These are phyloP conservation scores for Wickerhamomyces queroliae DNA, from an alignment of 805 yeast genomes.

Conservation along the genomic window DNA sequence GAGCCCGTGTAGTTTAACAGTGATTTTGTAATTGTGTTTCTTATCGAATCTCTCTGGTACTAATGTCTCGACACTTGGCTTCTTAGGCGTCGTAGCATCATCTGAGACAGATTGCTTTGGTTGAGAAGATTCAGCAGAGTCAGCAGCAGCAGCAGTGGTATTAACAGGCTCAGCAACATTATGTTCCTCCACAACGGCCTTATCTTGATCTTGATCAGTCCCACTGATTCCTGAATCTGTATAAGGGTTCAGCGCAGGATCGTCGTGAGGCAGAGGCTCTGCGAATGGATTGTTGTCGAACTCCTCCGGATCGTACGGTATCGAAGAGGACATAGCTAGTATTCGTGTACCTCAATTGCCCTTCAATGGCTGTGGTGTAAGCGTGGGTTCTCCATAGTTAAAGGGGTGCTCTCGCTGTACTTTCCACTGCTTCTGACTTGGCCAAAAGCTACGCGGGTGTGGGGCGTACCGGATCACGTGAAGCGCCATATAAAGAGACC, in stretches of 20 bases:
- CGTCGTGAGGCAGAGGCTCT: conserved; percentile 28
- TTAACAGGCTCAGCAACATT: not conserved
- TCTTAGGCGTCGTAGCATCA: no score
- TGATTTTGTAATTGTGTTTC: conserved; percentile 33
- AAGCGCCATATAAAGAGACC: no score
- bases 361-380: not conserved
- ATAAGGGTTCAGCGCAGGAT: conserved; percentile 1
- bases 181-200: not conserved
- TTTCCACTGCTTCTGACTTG: conserved; percentile 2
- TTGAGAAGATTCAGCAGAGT: conserved; percentile 3
- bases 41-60: conserved; percentile 21
- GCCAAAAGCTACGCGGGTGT: conserved; percentile 3
- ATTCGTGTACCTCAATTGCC: not conserved
- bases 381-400: not conserved
- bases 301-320: conserved; percentile 48
- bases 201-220: not conserved
- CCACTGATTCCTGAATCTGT: conserved; percentile 1
- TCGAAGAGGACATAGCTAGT: conserved; percentile 32
- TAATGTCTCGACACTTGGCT: conserved; percentile 3
- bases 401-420: conserved; percentile 4
- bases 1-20: conserved; percentile 55
- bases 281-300: conserved; percentile 61
- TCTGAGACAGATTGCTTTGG: not conserved
- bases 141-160: not conserved
- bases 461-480: no score